Conservation (phyloP, 2,329 filamentous ascomycete genomes). For the Dryadomyces quercus-mongolicae region DNA sequence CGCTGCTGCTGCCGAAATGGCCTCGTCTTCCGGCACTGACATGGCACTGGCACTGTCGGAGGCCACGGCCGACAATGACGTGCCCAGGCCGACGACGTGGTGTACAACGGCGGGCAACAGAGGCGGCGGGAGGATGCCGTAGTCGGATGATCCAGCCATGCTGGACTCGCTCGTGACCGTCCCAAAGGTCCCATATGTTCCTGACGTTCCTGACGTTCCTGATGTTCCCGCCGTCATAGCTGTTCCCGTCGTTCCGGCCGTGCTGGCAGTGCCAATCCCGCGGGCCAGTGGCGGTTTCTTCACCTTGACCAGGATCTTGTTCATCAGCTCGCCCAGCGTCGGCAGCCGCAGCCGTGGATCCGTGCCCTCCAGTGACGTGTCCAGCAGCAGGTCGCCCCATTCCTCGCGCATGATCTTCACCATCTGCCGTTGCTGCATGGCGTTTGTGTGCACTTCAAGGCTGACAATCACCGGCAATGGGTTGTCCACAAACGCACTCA, state of each 20-base stretch:
- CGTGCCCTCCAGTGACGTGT: slow-evolving; percentile 36
- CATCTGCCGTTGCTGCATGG: slow-evolving; percentile 81
- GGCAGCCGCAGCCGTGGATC: slow-evolving; percentile 48
- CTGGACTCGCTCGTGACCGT: not conserved
- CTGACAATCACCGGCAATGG: slow-evolving; percentile 81
- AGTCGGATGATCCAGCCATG: not conserved
- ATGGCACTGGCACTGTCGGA: slow-evolving; percentile 16
- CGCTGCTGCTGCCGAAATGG: not conserved
- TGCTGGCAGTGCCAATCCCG: not conserved
- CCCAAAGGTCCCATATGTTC: not conserved
- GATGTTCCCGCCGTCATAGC: not conserved
- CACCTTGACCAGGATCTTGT: slow-evolving; percentile 77
- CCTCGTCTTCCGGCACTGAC: slow-evolving; percentile 26
- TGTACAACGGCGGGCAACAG: not conserved
- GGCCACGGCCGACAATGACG: slow-evolving; percentile 17
- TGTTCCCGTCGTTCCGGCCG: not conserved
- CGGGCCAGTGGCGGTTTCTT: slow-evolving; percentile 40
- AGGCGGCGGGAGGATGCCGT: not conserved
- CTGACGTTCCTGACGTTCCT: not conserved
- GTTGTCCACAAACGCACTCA: slow-evolving; percentile 65
- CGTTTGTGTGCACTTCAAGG: slow-evolving; percentile 76
- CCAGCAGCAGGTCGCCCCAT: slow-evolving; percentile 66
- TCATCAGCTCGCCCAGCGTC: slow-evolving; percentile 55
- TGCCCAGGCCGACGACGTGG: slow-evolving; percentile 7
- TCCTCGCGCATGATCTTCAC: slow-evolving; percentile 86